Percentiles rank a stretch among this genome's conserved stretches.
These are phyloP conservation scores for Fusarium sp. DNA, from an alignment of 2,329 filamentous ascomycete species.

Conservation along the genomic window DNA sequence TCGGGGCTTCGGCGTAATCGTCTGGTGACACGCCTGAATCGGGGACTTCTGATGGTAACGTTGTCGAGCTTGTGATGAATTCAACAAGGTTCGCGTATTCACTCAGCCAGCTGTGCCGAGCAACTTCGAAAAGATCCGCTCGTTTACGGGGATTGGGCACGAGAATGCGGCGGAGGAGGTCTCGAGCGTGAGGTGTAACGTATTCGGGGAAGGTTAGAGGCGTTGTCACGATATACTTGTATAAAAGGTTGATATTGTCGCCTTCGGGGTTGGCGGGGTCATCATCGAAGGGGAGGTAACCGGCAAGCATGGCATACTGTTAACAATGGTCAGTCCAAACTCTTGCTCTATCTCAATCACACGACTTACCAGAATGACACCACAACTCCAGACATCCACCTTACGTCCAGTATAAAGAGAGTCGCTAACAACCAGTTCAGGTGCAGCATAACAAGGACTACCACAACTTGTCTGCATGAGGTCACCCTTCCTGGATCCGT, in stretches of 20 bases:
- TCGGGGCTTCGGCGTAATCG: conserved; percentile 64
- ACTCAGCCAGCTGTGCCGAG: conserved; percentile 96
- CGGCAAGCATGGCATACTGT: conserved; percentile 99
- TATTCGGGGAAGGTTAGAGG: conserved; percentile 98
- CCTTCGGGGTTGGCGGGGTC: conserved; percentile 98
- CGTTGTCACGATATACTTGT: conserved; percentile 99
- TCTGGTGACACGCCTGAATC: conserved; percentile 73
- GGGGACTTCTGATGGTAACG: conserved; percentile 83
- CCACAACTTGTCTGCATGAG: conserved; percentile 99
- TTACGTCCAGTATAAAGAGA: conserved; percentile 97
- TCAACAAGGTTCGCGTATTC: conserved; percentile 97
- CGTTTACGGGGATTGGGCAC: conserved; percentile 95
- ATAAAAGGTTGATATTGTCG: conserved; percentile 98
- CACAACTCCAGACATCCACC: conserved; percentile 99
- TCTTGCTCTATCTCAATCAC: neutral
- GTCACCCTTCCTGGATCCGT: conserved; percentile 84
- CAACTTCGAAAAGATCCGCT: conserved; percentile 96
- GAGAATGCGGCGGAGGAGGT: conserved; percentile 89
- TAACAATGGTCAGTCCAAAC: conserved; percentile 22
- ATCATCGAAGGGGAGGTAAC: conserved; percentile 97
- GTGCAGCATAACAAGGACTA: conserved; percentile 96
- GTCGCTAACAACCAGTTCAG: conserved; percentile 96
- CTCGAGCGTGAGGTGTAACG: conserved; percentile 93
- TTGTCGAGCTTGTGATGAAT: conserved; percentile 96
- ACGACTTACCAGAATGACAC: conserved; percentile 88